Evolutionary conservation across 2,329 filamentous ascomycete genomes (phyloP).

Genomic region (Alternaria incomplexa): DNA sequence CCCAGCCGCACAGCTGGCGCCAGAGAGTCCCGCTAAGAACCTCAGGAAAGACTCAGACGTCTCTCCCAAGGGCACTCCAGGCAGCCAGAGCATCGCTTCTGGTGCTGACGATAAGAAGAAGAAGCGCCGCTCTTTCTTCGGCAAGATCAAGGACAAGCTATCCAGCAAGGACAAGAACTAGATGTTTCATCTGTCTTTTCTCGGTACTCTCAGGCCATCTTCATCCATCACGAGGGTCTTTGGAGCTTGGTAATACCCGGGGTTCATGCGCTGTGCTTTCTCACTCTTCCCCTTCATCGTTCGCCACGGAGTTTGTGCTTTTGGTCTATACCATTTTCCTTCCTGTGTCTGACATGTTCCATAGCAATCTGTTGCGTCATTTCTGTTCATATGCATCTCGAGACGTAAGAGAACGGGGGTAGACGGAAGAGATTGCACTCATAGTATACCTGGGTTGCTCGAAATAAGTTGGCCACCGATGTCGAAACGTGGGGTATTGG

Average conservation of each 20-base stretch:
- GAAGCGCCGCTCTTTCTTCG: slow-evolving; percentile 56
- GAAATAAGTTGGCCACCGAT: not conserved
- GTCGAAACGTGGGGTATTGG: slow-evolving; percentile 7
- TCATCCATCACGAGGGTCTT: slow-evolving; percentile 4
- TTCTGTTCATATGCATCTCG: slow-evolving; percentile 20
- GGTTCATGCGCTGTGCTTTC: slow-evolving; percentile 23
- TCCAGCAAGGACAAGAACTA: slow-evolving; percentile 39
- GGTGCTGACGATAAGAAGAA: slow-evolving; percentile 51
- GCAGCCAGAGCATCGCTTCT: slow-evolving; percentile 43
- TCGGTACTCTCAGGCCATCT: slow-evolving; percentile 20
- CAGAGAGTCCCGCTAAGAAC: slow-evolving; percentile 42
- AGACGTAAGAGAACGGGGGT: slow-evolving; percentile 1
- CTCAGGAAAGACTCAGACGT: slow-evolving; percentile 33
- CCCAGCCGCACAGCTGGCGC: slow-evolving; percentile 17
- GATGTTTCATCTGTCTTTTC: slow-evolving; percentile 8
- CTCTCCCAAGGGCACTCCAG: slow-evolving; percentile 48
- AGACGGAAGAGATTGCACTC: slow-evolving; percentile 7
- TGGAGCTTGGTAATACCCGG: slow-evolving; percentile 32
- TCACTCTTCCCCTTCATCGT: slow-evolving; percentile 30
- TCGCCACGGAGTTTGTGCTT: slow-evolving; percentile 36
- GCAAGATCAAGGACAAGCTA: slow-evolving; percentile 58
- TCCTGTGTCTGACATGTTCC: slow-evolving; percentile 27
- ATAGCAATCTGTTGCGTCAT: slow-evolving; percentile 24
- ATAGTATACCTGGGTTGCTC: slow-evolving; percentile 13
- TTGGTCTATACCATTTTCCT: slow-evolving; percentile 47